Evolutionary conservation across 192 early-diverging fungal species (phyloP).

Genomic region (Neocallimastix lanati): DNA sequence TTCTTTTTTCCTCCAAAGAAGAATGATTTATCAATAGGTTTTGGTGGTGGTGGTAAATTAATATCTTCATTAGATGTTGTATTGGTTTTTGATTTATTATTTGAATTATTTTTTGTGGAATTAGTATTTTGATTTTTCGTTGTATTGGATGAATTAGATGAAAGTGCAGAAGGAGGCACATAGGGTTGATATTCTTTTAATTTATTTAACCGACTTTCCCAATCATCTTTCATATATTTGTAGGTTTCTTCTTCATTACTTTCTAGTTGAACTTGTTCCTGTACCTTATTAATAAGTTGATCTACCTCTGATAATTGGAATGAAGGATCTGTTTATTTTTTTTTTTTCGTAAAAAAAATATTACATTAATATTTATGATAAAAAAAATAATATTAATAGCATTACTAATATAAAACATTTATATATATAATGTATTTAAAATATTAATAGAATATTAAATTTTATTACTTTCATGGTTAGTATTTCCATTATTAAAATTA

Average conservation of each 20-base stretch:
- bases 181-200: background rate
- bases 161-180: background rate
- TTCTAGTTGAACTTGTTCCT: background rate
- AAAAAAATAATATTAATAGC: too few species aligned
- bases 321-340: too few species aligned
- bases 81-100: background rate
- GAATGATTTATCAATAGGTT: background rate
- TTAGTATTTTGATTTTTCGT: background rate
- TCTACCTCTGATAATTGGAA: background rate
- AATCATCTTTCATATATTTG: background rate
- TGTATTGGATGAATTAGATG: background rate
- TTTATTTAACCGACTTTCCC: background rate
- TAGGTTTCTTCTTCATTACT: background rate
- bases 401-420: too few species aligned
- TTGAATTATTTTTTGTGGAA: background rate
- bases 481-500: too few species aligned
- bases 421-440: too few species aligned
- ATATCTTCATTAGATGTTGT: background rate
- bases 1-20: background rate
- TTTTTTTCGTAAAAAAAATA: too few species aligned
- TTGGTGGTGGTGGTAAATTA: background rate
- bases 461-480: too few species aligned
- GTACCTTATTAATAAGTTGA: background rate
- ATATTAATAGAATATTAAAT: too few species aligned
- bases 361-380: too few species aligned